Evolutionary conservation across 2,329 filamentous ascomycete species (phyloP), one percentile per base, ranked within the genome.

Genomic region (Hymenoscyphus fraxineus): DNA sequence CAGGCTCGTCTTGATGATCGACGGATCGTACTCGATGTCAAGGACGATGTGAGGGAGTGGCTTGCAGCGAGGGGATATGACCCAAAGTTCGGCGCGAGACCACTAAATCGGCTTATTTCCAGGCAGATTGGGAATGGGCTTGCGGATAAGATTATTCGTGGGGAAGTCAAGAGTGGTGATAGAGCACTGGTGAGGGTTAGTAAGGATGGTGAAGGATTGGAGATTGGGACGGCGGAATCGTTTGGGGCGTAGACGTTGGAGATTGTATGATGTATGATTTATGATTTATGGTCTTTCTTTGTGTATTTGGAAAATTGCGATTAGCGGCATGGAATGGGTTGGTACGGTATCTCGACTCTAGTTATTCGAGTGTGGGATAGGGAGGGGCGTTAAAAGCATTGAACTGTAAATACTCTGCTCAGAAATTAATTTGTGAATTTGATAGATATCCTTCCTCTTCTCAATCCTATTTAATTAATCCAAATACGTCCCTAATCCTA

Each of bases 121-220:
- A 96, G 90, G 73, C 88, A 97, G 78, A 92, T 99, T 69, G 89
- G 91, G 65, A 97, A 97, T 76, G 83, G 87, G 3, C 82, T 98
- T 47, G 95, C 95, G 0, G 93, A 97, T 74, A 90, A 89, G 80
- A 96, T 99, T 72, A 98, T 98, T 71, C 83, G 90, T 62, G 95
- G 95, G 22, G 81, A 92, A 76, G 78, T 98, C 65, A 90, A 88
- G 77, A 85, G 81, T 64, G 93, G 92, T 0, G 88, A 96, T 72
- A 84, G 79, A 2, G 94, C 90, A 4, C 83, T 82, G 65, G 90
- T 97, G 13, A 80, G 79, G 59, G 81, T 97, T 64, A 88, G 85
- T 61, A 83, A 85, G 13, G 86, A 87, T 65, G 83, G 81, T 40
- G 79, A 81, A 54, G 84, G 84, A 0, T 75, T 92, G 62, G 81